These are phyloP conservation scores for Microcos paniculata DNA, from an alignment of 345 rosid genomes.

Conservation along the genomic window DNA sequence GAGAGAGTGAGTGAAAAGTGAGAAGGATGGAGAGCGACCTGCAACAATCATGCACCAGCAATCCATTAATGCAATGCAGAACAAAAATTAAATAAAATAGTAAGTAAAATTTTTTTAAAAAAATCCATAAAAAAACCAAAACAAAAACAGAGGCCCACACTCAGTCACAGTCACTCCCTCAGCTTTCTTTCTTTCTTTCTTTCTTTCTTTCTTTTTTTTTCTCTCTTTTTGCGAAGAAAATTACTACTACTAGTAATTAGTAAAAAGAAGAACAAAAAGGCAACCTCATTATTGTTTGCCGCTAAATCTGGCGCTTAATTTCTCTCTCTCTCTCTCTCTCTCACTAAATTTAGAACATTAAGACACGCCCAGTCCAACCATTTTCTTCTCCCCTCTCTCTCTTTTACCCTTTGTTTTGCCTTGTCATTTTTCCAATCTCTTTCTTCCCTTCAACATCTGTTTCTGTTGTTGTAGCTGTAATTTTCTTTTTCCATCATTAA, in stretches of 20 bases:
- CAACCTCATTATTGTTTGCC: slow-evolving; percentile 15
- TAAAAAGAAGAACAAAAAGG: neutral
- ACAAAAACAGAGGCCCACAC: neutral
- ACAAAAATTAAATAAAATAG: no score
- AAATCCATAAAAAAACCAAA: neutral
- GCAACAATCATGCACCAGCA: slow-evolving; percentile 4
- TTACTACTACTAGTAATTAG: neutral
- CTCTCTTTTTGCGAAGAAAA: neutral
- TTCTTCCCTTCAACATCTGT: neutral
- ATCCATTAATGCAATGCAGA: no score
- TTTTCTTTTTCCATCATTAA: neutral
- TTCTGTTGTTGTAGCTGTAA: neutral
- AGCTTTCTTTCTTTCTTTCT: neutral
- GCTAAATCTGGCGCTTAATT: slow-evolving; percentile 24
- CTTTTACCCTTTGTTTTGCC: neutral
- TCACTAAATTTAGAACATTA: slow-evolving; percentile 9
- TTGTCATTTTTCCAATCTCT: neutral
- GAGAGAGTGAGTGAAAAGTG: neutral
- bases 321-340: slow-evolving; percentile 7
- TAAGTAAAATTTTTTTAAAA: no score
- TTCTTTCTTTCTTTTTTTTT: neutral
- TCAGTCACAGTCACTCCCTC: neutral
- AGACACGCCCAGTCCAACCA: neutral
- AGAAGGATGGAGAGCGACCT: slow-evolving; percentile 26
- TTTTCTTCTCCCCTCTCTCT: neutral